Percentiles rank a stretch among this genome's conserved stretches.
These are phyloP conservation scores for Arxiozyma bovina DNA, from an alignment of 1,139 yeast species.

Conservation along the genomic window DNA sequence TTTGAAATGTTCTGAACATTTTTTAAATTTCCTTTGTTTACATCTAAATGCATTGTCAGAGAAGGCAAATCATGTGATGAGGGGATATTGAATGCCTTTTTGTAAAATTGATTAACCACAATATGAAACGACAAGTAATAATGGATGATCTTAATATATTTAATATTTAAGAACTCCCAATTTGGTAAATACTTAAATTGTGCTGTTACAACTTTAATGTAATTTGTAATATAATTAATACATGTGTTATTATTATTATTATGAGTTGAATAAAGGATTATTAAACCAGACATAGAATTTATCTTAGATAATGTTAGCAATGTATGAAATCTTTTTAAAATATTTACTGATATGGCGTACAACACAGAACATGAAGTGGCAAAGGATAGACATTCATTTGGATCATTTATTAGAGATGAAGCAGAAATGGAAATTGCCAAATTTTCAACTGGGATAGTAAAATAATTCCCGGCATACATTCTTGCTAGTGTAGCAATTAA, in stretches of 20 bases:
- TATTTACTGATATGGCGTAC: slow-evolving; percentile 20
- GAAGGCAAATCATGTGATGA: not conserved
- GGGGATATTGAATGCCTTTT: not conserved
- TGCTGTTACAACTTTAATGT: too few species aligned
- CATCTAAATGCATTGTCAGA: not conserved
- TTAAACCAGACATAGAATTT: not conserved
- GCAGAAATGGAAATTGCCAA: slow-evolving; percentile 26
- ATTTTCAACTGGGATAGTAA: slow-evolving; percentile 21
- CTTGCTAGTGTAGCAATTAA: slow-evolving; percentile 18
- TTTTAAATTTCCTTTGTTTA: not conserved
- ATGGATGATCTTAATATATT: slow-evolving; percentile 4
- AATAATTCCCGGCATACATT: slow-evolving; percentile 18
- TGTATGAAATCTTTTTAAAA: not conserved
- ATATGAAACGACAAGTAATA: slow-evolving; percentile 22
- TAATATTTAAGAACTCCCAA: not conserved
- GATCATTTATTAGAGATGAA: slow-evolving; percentile 27
- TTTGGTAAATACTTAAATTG: not conserved
- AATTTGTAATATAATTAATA: too few species aligned
- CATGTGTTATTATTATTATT: too few species aligned
- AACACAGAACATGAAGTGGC: slow-evolving; percentile 25
- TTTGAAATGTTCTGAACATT: not conserved
- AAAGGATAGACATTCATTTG: slow-evolving; percentile 22
- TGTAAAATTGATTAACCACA: slow-evolving; percentile 15
- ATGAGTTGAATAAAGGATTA: not conserved
- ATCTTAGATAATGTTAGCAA: not conserved